These are phyloP conservation scores for Rubus idaeus DNA, from an alignment of 306 rosid species.

Conservation along the genomic window DNA sequence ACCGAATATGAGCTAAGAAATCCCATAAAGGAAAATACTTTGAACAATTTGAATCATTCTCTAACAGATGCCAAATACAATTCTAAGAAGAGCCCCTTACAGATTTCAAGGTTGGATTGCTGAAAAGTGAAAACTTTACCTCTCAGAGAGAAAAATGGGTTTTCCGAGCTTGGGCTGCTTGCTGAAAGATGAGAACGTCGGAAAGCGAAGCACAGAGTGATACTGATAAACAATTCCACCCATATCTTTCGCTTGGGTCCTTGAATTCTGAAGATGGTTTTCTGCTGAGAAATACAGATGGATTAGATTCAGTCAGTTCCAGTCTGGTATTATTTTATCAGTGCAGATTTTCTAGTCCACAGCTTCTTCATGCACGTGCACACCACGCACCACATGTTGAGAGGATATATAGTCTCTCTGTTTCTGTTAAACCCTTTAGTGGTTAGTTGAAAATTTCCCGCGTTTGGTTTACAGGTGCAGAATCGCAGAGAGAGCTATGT, in stretches of 20 bases:
- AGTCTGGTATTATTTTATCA: background rate
- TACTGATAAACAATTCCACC: constrained; percentile 27
- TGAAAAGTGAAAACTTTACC: constrained; percentile 27
- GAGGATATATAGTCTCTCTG: background rate
- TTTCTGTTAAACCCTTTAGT: background rate
- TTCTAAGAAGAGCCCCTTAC: background rate
- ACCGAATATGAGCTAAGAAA: background rate
- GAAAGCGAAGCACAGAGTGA: constrained; percentile 33
- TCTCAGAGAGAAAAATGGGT: constrained; percentile 30
- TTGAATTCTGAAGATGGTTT: constrained; percentile 8
- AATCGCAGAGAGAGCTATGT: constrained; percentile 26
- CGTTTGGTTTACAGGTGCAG: background rate
- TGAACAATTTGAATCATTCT: background rate
- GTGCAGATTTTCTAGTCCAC: constrained; percentile 35
- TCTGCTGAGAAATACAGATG: background rate
- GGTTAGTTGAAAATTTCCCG: constrained; percentile 13
- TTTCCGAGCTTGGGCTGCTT: constrained; percentile 36
- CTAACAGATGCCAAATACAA: background rate
- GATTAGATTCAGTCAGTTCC: constrained; percentile 15
- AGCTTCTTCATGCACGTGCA: constrained; percentile 10
- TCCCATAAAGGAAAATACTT: background rate
- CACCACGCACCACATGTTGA: constrained; percentile 27
- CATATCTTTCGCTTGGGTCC: constrained; percentile 34
- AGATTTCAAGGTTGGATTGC: constrained; percentile 1
- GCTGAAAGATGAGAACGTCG: constrained; percentile 29